Percentiles rank a stretch among this genome's conserved stretches.
Evolutionary conservation across 108 stramenopile genomes (phyloP).

Genomic region (Skeletonema tropicum): DNA sequence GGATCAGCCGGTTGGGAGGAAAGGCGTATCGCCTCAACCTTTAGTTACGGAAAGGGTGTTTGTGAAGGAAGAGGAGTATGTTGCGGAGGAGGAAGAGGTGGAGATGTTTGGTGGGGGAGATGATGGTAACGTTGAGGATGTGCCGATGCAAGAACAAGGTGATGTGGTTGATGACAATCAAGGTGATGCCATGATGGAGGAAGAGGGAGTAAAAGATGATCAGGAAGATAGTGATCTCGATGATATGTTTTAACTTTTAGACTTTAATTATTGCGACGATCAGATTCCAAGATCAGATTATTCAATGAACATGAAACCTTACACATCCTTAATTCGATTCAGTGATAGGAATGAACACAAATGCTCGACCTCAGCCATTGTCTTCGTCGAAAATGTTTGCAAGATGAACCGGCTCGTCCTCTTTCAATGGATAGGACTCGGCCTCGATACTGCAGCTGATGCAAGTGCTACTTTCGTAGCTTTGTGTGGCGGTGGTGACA

Average conservation of each 20-base stretch:
- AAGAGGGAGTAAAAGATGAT: not conserved
- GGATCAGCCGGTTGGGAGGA: not conserved
- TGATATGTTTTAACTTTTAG: not conserved
- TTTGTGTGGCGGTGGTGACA: no score
- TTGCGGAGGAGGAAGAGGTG: not conserved
- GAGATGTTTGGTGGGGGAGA: not conserved
- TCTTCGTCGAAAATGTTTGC: no score
- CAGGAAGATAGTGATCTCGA: conserved; percentile 1
- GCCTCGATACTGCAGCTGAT: no score
- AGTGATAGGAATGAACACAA: no score
- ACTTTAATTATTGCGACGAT: not conserved
- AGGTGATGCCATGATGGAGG: not conserved
- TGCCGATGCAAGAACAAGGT: not conserved
- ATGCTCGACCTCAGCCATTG: no score
- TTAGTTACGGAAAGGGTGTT: not conserved
- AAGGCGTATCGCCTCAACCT: not conserved
- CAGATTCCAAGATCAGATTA: no score
- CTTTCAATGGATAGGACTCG: no score
- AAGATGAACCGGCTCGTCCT: no score
- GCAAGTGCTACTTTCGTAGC: no score
- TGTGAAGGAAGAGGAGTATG: not conserved
- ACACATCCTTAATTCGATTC: no score
- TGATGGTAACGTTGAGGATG: not conserved
- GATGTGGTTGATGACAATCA: not conserved
- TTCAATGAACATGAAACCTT: no score